These are phyloP conservation scores for Boletus speciosus DNA, from an alignment of 768 basidiomycete genomes.

Conservation along the genomic window DNA sequence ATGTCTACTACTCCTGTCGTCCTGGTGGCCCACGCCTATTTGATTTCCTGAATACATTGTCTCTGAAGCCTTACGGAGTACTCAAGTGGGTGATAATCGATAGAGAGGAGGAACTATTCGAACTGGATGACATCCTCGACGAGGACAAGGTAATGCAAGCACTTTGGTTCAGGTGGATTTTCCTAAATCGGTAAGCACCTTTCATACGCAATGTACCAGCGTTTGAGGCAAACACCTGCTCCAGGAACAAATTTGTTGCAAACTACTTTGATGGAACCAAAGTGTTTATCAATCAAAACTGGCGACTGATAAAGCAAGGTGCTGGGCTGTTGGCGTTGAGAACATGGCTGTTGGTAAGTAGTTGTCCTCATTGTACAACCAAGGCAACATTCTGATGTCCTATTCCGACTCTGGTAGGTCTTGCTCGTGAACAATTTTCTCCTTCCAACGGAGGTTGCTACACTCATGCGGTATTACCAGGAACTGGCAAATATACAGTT, in stretches of 20 bases:
- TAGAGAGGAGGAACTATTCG: conserved; percentile 72
- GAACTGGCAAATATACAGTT: conserved; percentile 41
- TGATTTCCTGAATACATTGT: conserved; percentile 58
- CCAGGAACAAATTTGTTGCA: conserved; percentile 52
- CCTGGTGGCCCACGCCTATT: conserved; percentile 62
- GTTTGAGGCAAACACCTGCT: background rate
- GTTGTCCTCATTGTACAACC: background rate
- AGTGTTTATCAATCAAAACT: conserved; percentile 57
- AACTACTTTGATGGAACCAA: conserved; percentile 52
- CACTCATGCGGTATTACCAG: conserved; percentile 55
- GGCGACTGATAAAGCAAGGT: conserved; percentile 63
- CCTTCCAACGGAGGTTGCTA: conserved; percentile 45
- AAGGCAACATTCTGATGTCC: background rate
- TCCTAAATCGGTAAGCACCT: conserved; percentile 50
- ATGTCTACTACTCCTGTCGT: conserved; percentile 58
- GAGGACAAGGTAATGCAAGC: conserved; percentile 80
- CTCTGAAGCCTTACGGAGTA: conserved; percentile 60
- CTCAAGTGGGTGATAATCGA: conserved; percentile 69
- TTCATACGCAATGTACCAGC: background rate
- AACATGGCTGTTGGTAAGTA: conserved; percentile 55
- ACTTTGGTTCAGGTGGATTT: conserved; percentile 74
- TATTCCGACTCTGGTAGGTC: conserved; percentile 37
- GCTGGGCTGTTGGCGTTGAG: conserved; percentile 66
- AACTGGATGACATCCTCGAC: conserved; percentile 64
- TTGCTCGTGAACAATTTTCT: conserved; percentile 55